Base-by-base conservation (phyloP, 2,329 filamentous ascomycete species). In the Parascedosporium putredinis region DNA sequence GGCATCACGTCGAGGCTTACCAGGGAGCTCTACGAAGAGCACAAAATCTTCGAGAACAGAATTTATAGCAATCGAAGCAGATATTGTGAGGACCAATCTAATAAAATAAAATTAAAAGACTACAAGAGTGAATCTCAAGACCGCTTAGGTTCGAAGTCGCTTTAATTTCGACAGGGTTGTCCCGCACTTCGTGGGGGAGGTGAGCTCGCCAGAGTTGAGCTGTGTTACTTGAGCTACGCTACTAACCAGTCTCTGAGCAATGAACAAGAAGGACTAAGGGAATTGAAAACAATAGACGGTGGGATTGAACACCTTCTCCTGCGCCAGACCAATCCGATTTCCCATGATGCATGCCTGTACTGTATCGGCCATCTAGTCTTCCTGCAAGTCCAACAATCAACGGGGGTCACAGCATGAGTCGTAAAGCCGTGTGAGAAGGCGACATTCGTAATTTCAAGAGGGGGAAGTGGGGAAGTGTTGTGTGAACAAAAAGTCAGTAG, bases 311-410 rank as follows among this genome's bases (percentile, higher is more conserved):
- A 47, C 45, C 33, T 38, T 48, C 36, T 33, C 46, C 25, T 31
- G 29, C 46, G 46, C 46, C 46, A 38, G 22, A 48, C 46, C 46
- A 36, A 48, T 14, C 20, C 46, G 14, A 20, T 48, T 48, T 27
- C 33, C n/a, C 46, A 38, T 48, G 46, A 48, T 48, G 46, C 46
- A 38, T 38, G 22, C 33, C 23, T 38, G 46, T 48, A 48, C 46
- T 48, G 46, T 48, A 27, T 25, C 40, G 38, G 38, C 38, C 38
- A 42, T 24, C 38, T 42, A 42, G 23, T 14, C 24, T 33, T 38
- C 46, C 33, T 25, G 12, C 33, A 29, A 24, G 38, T 48, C 38
- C 38, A 42, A 20, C 23, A 8, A 18, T 40, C 46, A 40, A 38
- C 23, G 12, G 24, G 38, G 8, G 33, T 48, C 31, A 38, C 33